Percentiles rank a stretch among this genome's conserved stretches.
Evolutionary conservation across 1,284 basidiomycete species (phyloP).

Genomic region (Phellinidium pouzarii): DNA sequence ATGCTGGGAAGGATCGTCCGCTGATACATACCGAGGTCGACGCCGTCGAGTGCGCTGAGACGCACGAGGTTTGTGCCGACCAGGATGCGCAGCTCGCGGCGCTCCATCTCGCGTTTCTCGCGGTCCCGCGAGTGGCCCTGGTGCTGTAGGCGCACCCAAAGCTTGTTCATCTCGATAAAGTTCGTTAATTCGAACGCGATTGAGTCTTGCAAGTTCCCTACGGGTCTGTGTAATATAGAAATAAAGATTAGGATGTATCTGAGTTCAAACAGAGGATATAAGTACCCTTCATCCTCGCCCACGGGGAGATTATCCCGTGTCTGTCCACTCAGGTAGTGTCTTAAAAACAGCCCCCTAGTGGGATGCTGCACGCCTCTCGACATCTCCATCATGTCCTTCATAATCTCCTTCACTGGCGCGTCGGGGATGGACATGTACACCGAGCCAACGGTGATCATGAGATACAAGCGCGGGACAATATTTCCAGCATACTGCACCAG

Average conservation of each 20-base stretch:
- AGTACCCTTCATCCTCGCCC: slow-evolving; percentile 77
- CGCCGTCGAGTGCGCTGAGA: slow-evolving; percentile 87
- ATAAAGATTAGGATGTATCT: neutral
- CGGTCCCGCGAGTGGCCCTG: slow-evolving; percentile 92
- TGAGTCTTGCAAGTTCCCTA: slow-evolving; percentile 87
- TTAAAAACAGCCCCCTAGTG: slow-evolving; percentile 84
- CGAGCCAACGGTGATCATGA: slow-evolving; percentile 97
- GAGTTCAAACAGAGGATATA: slow-evolving; percentile 17
- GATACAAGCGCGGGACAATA: slow-evolving; percentile 89
- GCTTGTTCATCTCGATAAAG: slow-evolving; percentile 98
- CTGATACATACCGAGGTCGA: slow-evolving; percentile 87
- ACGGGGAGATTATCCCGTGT: slow-evolving; percentile 90
- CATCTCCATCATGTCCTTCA: slow-evolving; percentile 99
- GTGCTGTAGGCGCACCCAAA: slow-evolving; percentile 95
- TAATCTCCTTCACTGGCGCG: slow-evolving; percentile 93
- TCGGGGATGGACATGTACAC: slow-evolving; percentile 97
- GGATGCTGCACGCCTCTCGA: slow-evolving; percentile 91
- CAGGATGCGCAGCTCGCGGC: slow-evolving; percentile 85
- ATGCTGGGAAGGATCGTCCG: slow-evolving; percentile 80
- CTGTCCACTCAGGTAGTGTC: slow-evolving; percentile 93
- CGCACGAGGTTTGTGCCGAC: slow-evolving; percentile 95
- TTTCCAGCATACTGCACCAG: slow-evolving; percentile 95
- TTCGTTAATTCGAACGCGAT: slow-evolving; percentile 92
- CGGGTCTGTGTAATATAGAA: slow-evolving; percentile 47
- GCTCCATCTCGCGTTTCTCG: slow-evolving; percentile 92